phyloP scores from a whole-genome alignment of 306 rosid genomes.

The Quercus berberidifolia region DNA sequence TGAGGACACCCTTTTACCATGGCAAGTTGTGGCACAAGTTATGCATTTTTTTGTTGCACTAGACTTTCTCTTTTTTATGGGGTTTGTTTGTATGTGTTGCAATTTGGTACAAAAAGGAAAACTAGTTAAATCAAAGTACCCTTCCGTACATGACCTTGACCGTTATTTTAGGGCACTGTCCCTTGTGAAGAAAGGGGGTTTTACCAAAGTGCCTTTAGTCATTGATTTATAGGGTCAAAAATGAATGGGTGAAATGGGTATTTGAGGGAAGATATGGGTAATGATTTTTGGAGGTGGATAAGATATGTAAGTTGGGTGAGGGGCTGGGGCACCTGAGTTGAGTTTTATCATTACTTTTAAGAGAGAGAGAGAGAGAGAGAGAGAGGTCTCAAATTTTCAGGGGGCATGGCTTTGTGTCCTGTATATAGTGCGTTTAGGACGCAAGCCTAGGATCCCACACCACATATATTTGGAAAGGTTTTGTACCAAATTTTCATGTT shows the following conservation, averaged over 20 bases:
- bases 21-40: too few relatives aligned
- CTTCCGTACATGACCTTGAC: constrained; percentile 26
- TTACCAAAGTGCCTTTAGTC: constrained; percentile 17
- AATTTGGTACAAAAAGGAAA: constrained; percentile 16
- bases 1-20: too few relatives aligned
- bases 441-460: too few relatives aligned
- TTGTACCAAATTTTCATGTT: too few relatives aligned
- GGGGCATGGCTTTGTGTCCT: too few relatives aligned
- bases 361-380: background rate
- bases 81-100: background rate
- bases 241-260: constrained; percentile 18
- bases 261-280: constrained; percentile 10
- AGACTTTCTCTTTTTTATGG: background rate
- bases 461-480: too few relatives aligned
- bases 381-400: too few relatives aligned
- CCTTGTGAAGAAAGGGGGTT: background rate
- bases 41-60: too few relatives aligned
- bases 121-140: constrained; percentile 37
- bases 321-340: background rate
- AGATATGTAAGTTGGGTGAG: constrained; percentile 34
- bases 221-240: background rate
- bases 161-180: constrained; percentile 39
- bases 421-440: too few relatives aligned
- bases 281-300: constrained; percentile 27
- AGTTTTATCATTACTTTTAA: constrained; percentile 4